Evolutionary conservation across 2,329 filamentous ascomycete species (phyloP).

Genomic region (Pseudocercospora ulei): DNA sequence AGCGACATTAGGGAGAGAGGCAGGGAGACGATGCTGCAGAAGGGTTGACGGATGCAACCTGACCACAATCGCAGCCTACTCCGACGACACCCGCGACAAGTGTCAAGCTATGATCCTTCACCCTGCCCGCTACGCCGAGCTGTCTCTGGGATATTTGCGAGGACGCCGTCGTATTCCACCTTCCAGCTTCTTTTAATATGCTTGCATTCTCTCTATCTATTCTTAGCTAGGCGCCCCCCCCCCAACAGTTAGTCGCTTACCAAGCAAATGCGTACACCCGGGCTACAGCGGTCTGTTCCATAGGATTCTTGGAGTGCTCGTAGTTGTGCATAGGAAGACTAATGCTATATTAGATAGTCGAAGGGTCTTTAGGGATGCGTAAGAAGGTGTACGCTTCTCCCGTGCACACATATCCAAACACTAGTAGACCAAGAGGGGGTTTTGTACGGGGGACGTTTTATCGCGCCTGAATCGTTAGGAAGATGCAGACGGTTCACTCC

Average conservation of each 20-base stretch:
- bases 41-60: no score
- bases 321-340: conserved; percentile 3
- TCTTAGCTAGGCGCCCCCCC: conserved; percentile 3
- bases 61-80: no score
- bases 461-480: conserved; percentile 11
- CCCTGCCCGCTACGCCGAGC: no score
- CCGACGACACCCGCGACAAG: no score
- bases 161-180: conserved; percentile 9
- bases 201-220: conserved; percentile 3
- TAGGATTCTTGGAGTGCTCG: conserved; percentile 4
- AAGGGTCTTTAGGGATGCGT: conserved; percentile 9
- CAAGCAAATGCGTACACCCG: conserved; percentile 12
- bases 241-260: conserved; percentile 7
- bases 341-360: conserved; percentile 2
- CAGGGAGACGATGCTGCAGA: no score
- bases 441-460: conserved; percentile 16
- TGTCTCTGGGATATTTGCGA: conserved; percentile 4
- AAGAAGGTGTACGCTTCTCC: conserved; percentile 13
- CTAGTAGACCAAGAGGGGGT: conserved; percentile 10
- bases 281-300: conserved; percentile 11
- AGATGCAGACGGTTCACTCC: no score
- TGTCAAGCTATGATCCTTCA: no score
- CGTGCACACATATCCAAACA: conserved; percentile 14
- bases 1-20: no score
- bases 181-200: conserved; percentile 8